These are phyloP conservation scores for Fraxinus velutina DNA, from an alignment of 305 asterid species.

Conservation along the genomic window DNA sequence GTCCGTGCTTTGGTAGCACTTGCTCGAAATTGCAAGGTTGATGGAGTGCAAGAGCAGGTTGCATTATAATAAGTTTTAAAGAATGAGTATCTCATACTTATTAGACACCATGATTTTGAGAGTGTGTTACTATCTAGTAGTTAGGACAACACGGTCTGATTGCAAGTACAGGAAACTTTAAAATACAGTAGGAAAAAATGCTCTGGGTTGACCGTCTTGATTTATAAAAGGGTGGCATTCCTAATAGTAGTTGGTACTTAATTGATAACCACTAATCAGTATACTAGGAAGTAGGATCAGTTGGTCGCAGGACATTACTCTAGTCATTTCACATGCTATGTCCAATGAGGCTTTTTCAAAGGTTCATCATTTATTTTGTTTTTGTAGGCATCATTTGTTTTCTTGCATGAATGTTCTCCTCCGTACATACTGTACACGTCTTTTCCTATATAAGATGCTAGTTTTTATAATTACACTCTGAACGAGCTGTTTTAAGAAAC, in stretches of 20 bases:
- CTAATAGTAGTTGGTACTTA: not conserved
- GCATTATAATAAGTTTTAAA: conserved; percentile 10
- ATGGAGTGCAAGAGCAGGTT: conserved; percentile 97
- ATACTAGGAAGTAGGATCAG: not conserved
- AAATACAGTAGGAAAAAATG: not conserved
- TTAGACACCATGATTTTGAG: conserved; percentile 7
- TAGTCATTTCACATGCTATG: conserved; percentile 4
- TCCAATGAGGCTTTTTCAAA: not conserved
- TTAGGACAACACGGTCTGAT: not conserved
- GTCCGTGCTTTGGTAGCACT: conserved; percentile 72
- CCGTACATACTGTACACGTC: not conserved
- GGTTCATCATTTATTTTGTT: not conserved
- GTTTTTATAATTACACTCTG: conserved; percentile 1
- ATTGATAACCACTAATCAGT: not conserved
- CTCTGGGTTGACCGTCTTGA: not conserved
- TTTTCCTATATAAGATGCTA: not conserved
- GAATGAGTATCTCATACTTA: not conserved
- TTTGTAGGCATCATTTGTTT: not conserved
- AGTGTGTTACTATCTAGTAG: not conserved
- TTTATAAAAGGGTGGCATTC: not conserved
- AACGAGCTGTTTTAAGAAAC: not conserved
- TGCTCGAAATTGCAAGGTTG: conserved; percentile 69
- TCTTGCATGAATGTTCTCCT: conserved; percentile 6
- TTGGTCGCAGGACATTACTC: conserved; percentile 2
- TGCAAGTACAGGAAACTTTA: not conserved